phyloP scores from a whole-genome alignment of 2,329 filamentous ascomycete genomes.

The Myriosclerotinia scirpicola region DNA sequence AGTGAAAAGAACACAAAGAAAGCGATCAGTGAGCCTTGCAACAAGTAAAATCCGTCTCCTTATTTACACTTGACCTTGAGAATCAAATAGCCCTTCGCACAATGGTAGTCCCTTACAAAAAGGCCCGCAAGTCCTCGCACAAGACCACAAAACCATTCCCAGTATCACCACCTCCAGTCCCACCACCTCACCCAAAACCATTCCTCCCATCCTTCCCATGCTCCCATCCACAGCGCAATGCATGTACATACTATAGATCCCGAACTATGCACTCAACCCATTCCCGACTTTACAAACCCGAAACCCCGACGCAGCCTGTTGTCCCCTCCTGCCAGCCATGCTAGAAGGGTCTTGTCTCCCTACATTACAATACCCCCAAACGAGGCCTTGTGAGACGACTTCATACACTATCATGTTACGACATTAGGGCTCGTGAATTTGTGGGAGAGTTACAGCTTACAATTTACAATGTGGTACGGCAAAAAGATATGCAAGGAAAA shows the following conservation, averaged over 20 bases:
- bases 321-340: neutral
- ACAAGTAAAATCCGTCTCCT: too few relatives aligned
- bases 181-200: neutral
- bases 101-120: too few relatives aligned
- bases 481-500: too few relatives aligned
- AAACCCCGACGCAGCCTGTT: slow-evolving; percentile 1
- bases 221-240: neutral
- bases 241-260: slow-evolving; percentile 6
- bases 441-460: neutral
- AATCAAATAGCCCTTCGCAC: too few relatives aligned
- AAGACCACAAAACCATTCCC: neutral
- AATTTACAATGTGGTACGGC: neutral
- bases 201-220: too few relatives aligned
- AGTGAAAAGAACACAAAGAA: neutral
- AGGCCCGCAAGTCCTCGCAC: neutral
- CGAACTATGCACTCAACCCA: neutral
- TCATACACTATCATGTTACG: too few relatives aligned
- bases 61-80: neutral
- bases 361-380: neutral
- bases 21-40: too few relatives aligned
- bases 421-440: neutral
- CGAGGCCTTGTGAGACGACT: neutral
- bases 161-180: neutral
- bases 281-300: neutral
- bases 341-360: slow-evolving; percentile 2